A percentile compares a stretch with the other conserved stretches of the same genome.
phyloP scores from a whole-genome alignment of 495 filamentous ascomycete genomes.

The Articulospora tetracladia region DNA sequence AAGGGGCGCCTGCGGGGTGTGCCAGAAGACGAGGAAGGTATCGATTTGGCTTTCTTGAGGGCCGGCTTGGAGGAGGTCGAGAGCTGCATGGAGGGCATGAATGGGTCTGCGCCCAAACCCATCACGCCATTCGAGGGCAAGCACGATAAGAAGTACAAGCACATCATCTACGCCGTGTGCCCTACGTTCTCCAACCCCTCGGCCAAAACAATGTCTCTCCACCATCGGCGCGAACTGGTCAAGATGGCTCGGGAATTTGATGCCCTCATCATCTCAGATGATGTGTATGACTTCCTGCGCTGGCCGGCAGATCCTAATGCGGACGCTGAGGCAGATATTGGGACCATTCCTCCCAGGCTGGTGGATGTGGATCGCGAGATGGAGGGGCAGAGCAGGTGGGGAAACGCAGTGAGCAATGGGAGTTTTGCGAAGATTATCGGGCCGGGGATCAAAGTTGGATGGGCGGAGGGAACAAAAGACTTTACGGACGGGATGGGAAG shows the following conservation, averaged over 20 bases:
- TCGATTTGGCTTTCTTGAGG: background rate
- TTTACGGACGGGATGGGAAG: too few species aligned
- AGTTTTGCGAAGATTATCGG: background rate
- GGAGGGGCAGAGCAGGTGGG: background rate
- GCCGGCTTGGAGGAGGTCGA: background rate
- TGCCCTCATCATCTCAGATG: background rate
- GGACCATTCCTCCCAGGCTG: background rate
- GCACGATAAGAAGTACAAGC: background rate
- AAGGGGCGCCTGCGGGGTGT: background rate
- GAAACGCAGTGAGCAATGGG: background rate
- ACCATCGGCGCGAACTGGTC: background rate
- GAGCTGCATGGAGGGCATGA: too few species aligned
- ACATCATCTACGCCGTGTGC: too few species aligned
- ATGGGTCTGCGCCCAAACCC: background rate
- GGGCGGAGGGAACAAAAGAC: background rate
- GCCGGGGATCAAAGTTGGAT: background rate
- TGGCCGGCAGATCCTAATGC: background rate
- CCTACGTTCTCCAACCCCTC: background rate
- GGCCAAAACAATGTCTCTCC: background rate
- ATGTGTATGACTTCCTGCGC: background rate
- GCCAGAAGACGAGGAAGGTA: background rate
- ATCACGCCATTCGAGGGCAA: background rate
- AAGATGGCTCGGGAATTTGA: background rate
- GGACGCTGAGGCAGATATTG: background rate
- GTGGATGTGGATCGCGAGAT: background rate